Base-by-base conservation (phyloP, 2,329 filamentous ascomycete genomes). In the Didymella arachidicola region DNA sequence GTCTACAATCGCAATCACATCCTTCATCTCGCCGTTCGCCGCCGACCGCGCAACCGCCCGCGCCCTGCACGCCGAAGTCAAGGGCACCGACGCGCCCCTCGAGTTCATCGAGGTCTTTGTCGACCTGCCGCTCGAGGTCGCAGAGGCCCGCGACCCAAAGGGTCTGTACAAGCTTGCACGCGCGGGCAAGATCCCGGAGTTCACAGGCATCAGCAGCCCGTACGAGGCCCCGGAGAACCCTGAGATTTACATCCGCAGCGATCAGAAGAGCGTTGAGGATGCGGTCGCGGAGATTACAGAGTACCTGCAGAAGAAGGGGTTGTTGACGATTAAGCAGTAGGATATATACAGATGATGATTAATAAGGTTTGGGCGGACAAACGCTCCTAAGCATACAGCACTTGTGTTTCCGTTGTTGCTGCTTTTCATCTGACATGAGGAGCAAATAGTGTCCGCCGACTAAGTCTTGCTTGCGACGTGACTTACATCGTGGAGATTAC, bases 161-260 rank as follows among this genome's bases (percentile, higher is more conserved):
- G 95, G 94, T 5, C 81, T 98, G 60, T 99, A 99, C 82, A 97
- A 97, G 85, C 97, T 97, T 86, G 95, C 95, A 12, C 84, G 94
- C 43, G 89, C 91, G 50, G 95, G 95, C 43, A 88, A 96, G 78
- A 98, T 98, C 79, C 95, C 96, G 80, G 92, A 98, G 69, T 99
- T 99, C 77, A 99, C 95, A 1, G 95, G 95, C 55, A 92, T 98
- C 72, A 93, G 89, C 66, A 93, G 94, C 29, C 95, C 95, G 1
- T 99, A 99, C 77, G 95, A 99, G 85, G 91, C 87, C 61, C 95
- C 95, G 5, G 82, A 89, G 76, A 87, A 87, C 58, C 86, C 95
- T 1, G 95, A 99, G 83, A 90, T 99, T 67, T 89, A 90, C 68
- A 91, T 99, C 75, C 85, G 87, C 80, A 96, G 91, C 44, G 87